Percentiles rank a stretch among this genome's conserved stretches.
These are phyloP conservation scores for Aspergillus fructus DNA, from an alignment of 2,329 filamentous ascomycete species.

Conservation along the genomic window DNA sequence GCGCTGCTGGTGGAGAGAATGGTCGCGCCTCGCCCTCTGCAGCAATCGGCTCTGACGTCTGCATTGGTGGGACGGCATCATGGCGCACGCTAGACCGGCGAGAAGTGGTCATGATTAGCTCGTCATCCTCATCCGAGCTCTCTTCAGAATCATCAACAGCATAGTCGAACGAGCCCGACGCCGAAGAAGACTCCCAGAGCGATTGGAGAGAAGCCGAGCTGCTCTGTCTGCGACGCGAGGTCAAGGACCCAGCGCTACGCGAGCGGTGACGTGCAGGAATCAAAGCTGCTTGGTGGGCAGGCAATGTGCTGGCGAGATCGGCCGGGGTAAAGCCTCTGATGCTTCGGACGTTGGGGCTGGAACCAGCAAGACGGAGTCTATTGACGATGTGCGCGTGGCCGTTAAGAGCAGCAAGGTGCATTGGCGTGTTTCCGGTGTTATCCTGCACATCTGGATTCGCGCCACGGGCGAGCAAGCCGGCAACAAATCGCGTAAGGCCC, in stretches of 20 bases:
- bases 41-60: constrained; percentile 25
- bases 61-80: constrained; percentile 27
- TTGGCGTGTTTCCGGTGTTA: constrained; percentile 75
- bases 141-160: constrained; percentile 42
- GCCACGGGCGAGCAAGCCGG: constrained; percentile 73
- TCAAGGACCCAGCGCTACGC: constrained; percentile 61
- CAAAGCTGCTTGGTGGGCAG: constrained; percentile 64
- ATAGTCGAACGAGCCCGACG: constrained; percentile 46
- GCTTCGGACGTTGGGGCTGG: constrained; percentile 69
- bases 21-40: constrained; percentile 28
- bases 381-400: constrained; percentile 74
- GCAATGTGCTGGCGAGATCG: constrained; percentile 67
- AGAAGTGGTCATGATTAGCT: constrained; percentile 29
- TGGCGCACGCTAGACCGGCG: constrained; percentile 39
- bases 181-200: constrained; percentile 60
- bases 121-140: constrained; percentile 24
- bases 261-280: constrained; percentile 62
- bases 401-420: constrained; percentile 78
- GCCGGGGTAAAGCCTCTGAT: constrained; percentile 68
- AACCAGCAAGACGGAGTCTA: constrained; percentile 70
- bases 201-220: constrained; percentile 68
- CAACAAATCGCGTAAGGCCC: constrained; percentile 72
- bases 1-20: constrained; percentile 59
- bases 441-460: constrained; percentile 74
- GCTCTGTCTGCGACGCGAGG: constrained; percentile 54